Base-by-base conservation (phyloP, 768 basidiomycete genomes). In the Boletus eberwhitei region DNA sequence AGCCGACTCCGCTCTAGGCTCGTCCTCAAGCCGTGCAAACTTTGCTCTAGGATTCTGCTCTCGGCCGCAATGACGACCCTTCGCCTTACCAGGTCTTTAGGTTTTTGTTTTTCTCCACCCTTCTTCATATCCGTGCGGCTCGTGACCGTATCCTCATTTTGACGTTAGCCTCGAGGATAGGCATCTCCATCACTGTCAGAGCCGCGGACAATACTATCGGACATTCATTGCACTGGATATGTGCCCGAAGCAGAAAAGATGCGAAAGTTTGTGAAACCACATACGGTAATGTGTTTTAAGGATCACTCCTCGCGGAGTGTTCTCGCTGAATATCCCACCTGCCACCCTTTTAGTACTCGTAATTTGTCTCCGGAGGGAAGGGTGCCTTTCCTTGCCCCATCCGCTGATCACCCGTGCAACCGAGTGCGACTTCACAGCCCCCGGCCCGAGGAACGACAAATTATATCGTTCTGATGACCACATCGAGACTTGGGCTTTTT, bases 401-500 rank as follows among this genome's bases (percentile, higher is more conserved):
- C 22, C 4, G 34, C 24, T 51, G 48, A 58, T 58, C 52, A 21
- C 32, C 38, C 39, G 22, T 35, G 44, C 21, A 40, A 36, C 44
- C 7, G 29, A 45, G 31, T 21, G 29, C 39, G 19, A 26, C 16
- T 24, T 53, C 41, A 55, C 52, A 53, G 54, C 56, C 52, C 32
- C 47, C 26, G 45, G 47, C 17, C 34, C 38, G 50, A 68, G 50
- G 61, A 44, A 57, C 46, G 29, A 22, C 29, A 17, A 43, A 22
- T 31, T 37, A 37, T 39, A 52, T 48, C 37, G 19, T 43, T 45
- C 36, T 37, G 36, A 50, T 55, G 52, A 29, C 48, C 46, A 48
- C 46, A 52, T 52, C 13, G 44, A 46, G 49, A 45, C 59, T 61
- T 51, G 39, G 24, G 50, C 44, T 50, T 54, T 54, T 57, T 51